Evolutionary conservation across 768 basidiomycete species (phyloP), one percentile per base, ranked within the genome.

Genomic region (Cyclocybe aegerita): DNA sequence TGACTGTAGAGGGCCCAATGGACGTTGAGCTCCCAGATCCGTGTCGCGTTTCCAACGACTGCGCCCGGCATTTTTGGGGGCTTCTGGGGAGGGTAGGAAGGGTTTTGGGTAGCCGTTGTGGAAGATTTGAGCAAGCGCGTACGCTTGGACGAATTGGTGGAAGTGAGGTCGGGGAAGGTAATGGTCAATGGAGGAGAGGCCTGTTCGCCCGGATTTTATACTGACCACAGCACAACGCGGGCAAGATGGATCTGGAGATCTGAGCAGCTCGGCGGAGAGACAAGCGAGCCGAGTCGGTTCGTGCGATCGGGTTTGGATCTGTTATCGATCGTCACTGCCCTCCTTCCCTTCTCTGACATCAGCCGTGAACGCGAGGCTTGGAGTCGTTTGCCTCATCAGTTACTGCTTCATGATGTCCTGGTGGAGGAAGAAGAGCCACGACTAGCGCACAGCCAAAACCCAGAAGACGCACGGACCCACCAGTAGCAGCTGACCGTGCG

Each of bases 1-100:
- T 89, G 87, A 52, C 80, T 80, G 63, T 79, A 76, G 39, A 82
- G 55, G 16, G 74, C 58, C 86, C 86, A 89, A 65, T 82, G 71
- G 37, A 84, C 71, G 62, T 85, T 83, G 60, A 75, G 59, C 64
- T 87, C 86, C 86, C 86, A 88, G 35, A 86, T 81, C 48, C 81
- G 72, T 1, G 86, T 88, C 16, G 84, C 81, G 59, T 83, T 82
- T 60, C 75, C 77, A 48, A 86, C 82, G 56, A 82, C 78, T 35
- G 73, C 65, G 52, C 68, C 65, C 7, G 73, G 70, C 73, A 76
- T 76, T 55, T 38, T 61, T 12, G 49, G 23, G 35, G 53, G 45
- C 12, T 43, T 43, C 10, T n/a, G 45, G 30, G 17, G 37, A 11
- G 44, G 37, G n/a, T 30, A 33, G 46, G 46, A 37, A 35, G 41